Evolutionary conservation across 2,329 filamentous ascomycete genomes (phyloP), one percentile per base, ranked within the genome.

Genomic region (Didymella pomorum): DNA sequence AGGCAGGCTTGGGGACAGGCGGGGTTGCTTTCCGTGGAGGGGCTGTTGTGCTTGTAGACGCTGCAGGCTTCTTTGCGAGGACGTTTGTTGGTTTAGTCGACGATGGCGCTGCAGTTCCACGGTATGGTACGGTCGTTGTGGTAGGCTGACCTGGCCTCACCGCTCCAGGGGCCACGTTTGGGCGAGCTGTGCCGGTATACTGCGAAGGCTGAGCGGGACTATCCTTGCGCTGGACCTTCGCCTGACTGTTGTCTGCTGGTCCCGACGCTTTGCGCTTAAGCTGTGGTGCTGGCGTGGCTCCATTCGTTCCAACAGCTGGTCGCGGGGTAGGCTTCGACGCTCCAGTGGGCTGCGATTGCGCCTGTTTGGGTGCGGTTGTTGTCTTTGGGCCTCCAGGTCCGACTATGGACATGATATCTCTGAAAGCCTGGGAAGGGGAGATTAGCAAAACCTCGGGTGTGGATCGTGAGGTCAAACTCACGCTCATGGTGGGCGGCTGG

Each of bases 231-330:
- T 70, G 69, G 18, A 74, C 53, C 59, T 78, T 78, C 50, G 61
- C 56, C 50, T 72, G 70, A 45, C 60, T 67, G 52, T 57, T 61
- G 29, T 72, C 72, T 26, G 66, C 65, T 14, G 75, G 66, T n/a
- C 71, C 69, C 21, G 76, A 77, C 47, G 77, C 77, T 63, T 79
- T 79, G 59, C 77, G 75, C 65, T 79, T 80, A 37, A 69, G 72
- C 67, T 72, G 69, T 53, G 78, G 79, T 26, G 72, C 53, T 57
- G 71, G 71, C 9, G 72, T 63, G 44, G 67, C 60, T 50, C 73
- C 67, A 28, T 75, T 77, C 50, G 62, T 51, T 26, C 58, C 65
- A 51, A 55, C 62, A 43, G 61, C 58, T 45, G 71, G 72, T 49
- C 72, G 72, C 60, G 66, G 64, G 47, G 60, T 68, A 64, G 64